Evolutionary conservation across 306 rosid species (phyloP).

Genomic region (Canavalia gladiata): DNA sequence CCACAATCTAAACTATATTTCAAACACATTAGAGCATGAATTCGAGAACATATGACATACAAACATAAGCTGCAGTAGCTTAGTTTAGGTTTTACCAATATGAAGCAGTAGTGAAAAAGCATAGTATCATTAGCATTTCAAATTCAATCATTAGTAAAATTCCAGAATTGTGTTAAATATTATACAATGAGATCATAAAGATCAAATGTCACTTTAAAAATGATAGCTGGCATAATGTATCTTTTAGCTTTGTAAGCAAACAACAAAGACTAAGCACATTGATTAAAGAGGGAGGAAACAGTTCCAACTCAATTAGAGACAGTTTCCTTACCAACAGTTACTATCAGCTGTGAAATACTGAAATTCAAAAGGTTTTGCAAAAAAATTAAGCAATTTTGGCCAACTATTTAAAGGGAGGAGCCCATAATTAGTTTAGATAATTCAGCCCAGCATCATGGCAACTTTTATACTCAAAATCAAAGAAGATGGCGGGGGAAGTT

Average conservation of each 20-base stretch:
- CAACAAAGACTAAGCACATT: background rate
- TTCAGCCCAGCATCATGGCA: conserved; percentile 12
- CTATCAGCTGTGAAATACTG: background rate
- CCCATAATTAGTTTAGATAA: background rate
- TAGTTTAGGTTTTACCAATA: conserved; percentile 11
- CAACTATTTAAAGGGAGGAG: conserved; percentile 28
- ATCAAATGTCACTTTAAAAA: background rate
- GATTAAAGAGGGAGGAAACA: background rate
- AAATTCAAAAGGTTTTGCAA: background rate
- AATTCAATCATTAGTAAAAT: background rate
- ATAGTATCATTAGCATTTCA: conserved; percentile 38
- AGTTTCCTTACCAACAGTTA: conserved; percentile 23
- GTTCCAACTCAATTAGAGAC: conserved; percentile 12
- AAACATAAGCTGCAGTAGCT: background rate
- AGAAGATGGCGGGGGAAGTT: background rate
- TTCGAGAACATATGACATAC: conserved; percentile 22
- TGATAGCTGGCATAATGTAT: background rate
- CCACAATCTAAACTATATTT: background rate
- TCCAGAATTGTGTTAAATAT: conserved; percentile 6
- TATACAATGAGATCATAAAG: conserved; percentile 7
- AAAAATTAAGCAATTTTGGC: conserved; percentile 16
- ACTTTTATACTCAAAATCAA: conserved; percentile 2
- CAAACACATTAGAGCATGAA: background rate
- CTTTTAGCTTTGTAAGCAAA: background rate
- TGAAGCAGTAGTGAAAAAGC: conserved; percentile 6